These are phyloP conservation scores for Ophiosphaerella narmari DNA, from an alignment of 2,329 filamentous ascomycete genomes.

Conservation along the genomic window DNA sequence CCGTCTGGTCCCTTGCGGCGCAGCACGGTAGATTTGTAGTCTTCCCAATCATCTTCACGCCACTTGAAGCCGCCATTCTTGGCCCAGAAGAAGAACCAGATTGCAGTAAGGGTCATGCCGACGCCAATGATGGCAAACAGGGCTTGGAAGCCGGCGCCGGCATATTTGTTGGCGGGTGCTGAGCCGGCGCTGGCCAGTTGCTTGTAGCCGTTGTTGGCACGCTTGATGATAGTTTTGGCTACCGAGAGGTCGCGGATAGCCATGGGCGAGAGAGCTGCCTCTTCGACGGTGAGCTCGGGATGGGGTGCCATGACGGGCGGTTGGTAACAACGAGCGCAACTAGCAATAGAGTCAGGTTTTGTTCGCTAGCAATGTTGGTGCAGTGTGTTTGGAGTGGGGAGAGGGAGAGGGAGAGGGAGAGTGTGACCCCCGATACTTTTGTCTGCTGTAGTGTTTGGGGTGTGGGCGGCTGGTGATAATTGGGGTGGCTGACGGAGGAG, in stretches of 20 bases:
- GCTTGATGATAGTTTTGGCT: constrained; percentile 37
- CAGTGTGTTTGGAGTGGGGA: constrained; percentile 1
- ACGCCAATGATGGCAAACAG: constrained; percentile 85
- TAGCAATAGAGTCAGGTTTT: constrained; percentile 19
- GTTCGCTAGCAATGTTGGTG: constrained; percentile 13
- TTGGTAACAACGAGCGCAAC: constrained; percentile 17
- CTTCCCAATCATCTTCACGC: constrained; percentile 87
- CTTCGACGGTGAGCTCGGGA: constrained; percentile 29
- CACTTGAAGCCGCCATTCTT: constrained; percentile 94
- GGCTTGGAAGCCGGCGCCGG: constrained; percentile 71
- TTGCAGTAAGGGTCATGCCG: constrained; percentile 71
- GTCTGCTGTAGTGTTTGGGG: constrained; percentile 10
- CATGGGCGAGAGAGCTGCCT: constrained; percentile 35
- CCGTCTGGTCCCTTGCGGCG: constrained; percentile 88
- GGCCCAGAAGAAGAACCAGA: constrained; percentile 98
- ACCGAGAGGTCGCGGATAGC: constrained; percentile 34
- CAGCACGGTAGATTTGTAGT: constrained; percentile 95
- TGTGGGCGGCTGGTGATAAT: constrained; percentile 8
- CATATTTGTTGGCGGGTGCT: constrained; percentile 45
- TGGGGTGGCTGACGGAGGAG: constrained; percentile 13
- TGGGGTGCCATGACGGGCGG: constrained; percentile 37
- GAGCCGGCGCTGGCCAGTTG: constrained; percentile 42
- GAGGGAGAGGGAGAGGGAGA: constrained; percentile 9
- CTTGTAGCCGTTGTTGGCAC: constrained; percentile 19
- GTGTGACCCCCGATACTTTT: constrained; percentile 17